Base-by-base conservation (phyloP, 441 rosid species). In the Pelargonium cotyledonis region DNA sequence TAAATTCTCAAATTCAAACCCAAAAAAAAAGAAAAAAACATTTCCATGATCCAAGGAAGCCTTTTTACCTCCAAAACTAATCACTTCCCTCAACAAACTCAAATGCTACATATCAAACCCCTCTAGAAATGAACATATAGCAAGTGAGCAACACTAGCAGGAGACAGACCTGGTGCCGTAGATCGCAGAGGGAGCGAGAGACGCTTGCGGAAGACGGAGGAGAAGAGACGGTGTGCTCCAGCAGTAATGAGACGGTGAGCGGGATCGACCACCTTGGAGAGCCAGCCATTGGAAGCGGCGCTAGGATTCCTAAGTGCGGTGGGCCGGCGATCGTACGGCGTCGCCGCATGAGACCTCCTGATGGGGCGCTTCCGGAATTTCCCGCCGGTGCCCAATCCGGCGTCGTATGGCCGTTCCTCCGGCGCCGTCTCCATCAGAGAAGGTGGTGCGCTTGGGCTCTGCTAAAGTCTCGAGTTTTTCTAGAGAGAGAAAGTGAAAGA, bases 231-330 rank as follows among this genome's bases (percentile, higher is more conserved):
- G 68, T 88, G 85, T 64, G 99, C 99, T 69, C 93, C 73, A 8
- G 88, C 82, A 44, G 88, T 68, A 72, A 95, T 82, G 66, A 95
- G 84, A 70, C 87, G 73, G 72, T 88, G 98, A 16, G 97, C 96
- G 69, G 98, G 99, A 86, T 92, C 95, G 77, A 92, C 88, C 68
- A 95, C 55, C 80, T 85, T 95, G 73, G 98, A 84, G 29, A 95
- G 46, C 99, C 98, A 95, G 6, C 94, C 88, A 72, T 80, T 76
- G 60, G 68, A 65, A 29, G 70, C 73, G 68, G 55, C 53, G 78
- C 71, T 70, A 38, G 88, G 58, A 76, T 82, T 88, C 63, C 90
- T 76, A 38, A 73, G 67, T 2, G 85, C 73, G 16, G 84, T 68
- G 16, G 84, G 70, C 15, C 91, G 96, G 3, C 97, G 92, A 79